Evolutionary conservation across 1,284 basidiomycete species (phyloP), one percentile per base, ranked within the genome.

Genomic region (Cerrena zonata): DNA sequence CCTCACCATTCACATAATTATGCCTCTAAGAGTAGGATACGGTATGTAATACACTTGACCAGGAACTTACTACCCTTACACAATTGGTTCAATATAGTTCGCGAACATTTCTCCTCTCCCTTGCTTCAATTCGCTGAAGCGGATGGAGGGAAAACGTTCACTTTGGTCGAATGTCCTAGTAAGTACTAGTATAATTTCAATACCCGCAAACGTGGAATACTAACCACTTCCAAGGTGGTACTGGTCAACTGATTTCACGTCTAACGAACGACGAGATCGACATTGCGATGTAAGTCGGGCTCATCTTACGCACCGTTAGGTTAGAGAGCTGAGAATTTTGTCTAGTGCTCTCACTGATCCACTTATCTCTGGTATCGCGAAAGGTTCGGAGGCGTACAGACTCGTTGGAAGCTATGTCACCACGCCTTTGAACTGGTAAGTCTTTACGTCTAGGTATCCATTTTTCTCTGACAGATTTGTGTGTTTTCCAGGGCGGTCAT

Each of bases 321-420:
- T 38, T n/a, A n/a, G n/a, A 27, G 13, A 19, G 24, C 18, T 10
- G 19, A 18, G 12, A 7, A 18, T 13, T 22, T 22, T 4, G 15
- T 24, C 52, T 52, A 91, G 92, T 56, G 95, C 94, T 0, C 80
- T 99, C 47, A 98, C 95, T 0, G 95, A 97, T 66, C 84, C 91
- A 0, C 74, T 98, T 36, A 94, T 97, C 57, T 89, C 93, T 43
- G 95, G 94, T 0, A 91, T 97, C 48, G 92, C 91, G 11, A 89
- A 89, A 54, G 91, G 92, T 0, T 88, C 89, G 0, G 77, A 78
- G 47, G 82, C 87, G 13, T 98, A 96, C 71, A 92, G 89, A 66
- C 84, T 98, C 13, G 85, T 95, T 2, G 94, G 95, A 2, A 91
- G 89, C 63, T 98, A 94, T 65, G 94, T 98, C 47, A 82, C 81